Evolutionary conservation across 257 asterid species (phyloP).

Genomic region (Schizonepeta tenuifolia): DNA sequence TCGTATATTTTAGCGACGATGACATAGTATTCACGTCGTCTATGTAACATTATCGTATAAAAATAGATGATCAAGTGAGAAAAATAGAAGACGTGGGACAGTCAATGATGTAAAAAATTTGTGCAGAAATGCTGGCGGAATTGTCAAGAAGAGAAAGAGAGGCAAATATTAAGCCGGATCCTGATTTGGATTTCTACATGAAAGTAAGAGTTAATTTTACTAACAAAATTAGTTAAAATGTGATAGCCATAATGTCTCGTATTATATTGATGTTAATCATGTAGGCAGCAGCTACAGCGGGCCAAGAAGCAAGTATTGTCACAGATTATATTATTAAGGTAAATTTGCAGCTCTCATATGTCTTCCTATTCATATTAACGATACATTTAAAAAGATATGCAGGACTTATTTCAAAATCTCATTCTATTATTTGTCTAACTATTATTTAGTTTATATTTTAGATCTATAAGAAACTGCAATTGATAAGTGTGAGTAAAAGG

Average conservation of each 20-base stretch:
- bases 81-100: too few relatives aligned
- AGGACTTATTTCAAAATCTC: background rate
- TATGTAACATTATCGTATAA: too few relatives aligned
- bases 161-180: conserved; percentile 69
- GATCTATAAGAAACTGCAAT: too few relatives aligned
- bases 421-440: background rate
- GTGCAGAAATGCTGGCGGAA: conserved; percentile 64
- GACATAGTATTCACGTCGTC: background rate
- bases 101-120: background rate
- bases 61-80: too few relatives aligned
- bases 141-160: conserved; percentile 64
- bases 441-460: background rate
- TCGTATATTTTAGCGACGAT: background rate
- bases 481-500: too few relatives aligned
- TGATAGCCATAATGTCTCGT: background rate
- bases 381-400: background rate
- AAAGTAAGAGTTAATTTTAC: conserved; percentile 44
- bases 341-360: background rate
- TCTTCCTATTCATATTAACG: background rate
- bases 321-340: conserved; percentile 74
- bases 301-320: conserved; percentile 64
- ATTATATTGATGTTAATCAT: background rate
- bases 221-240: background rate
- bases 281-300: conserved; percentile 69
- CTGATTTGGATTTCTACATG: conserved; percentile 65